Evolutionary conservation across 495 filamentous ascomycete genomes (phyloP).

Genomic region (Penicillium roqueforti): DNA sequence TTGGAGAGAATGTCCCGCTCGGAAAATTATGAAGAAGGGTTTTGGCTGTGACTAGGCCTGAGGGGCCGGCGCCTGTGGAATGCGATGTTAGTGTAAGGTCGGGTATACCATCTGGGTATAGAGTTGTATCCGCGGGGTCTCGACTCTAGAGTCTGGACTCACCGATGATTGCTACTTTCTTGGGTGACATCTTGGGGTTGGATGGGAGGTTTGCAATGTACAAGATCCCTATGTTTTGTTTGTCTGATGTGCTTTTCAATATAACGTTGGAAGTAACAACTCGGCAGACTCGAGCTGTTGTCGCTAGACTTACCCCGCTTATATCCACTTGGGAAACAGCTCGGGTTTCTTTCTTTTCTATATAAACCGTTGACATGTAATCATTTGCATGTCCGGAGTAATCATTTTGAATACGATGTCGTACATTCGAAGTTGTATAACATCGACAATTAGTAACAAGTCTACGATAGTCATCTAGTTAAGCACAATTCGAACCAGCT

Average conservation of each 20-base stretch:
- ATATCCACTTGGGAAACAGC: neutral
- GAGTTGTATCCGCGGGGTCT: neutral
- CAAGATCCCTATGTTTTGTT: neutral
- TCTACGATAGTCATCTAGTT: no score
- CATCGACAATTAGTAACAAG: neutral
- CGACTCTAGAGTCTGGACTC: no score
- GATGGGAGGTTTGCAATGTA: neutral
- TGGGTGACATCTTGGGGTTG: slow-evolving; percentile 29
- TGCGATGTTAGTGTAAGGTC: neutral
- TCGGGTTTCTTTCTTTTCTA: slow-evolving; percentile 3
- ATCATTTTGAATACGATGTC: neutral
- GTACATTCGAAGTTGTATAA: neutral
- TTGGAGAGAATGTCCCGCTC: slow-evolving; percentile 57
- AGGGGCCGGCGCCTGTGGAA: slow-evolving; percentile 66
- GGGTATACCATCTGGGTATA: neutral
- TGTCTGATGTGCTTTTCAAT: neutral
- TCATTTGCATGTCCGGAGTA: no score
- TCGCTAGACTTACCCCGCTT: slow-evolving; percentile 10
- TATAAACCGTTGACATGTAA: no score
- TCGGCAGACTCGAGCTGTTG: neutral
- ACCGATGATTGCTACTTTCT: slow-evolving; percentile 68
- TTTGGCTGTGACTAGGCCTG: slow-evolving; percentile 79
- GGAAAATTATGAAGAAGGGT: slow-evolving; percentile 61
- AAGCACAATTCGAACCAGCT: no score
- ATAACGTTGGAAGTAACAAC: neutral